A percentile compares a stretch with the other conserved stretches of the same genome.
Evolutionary conservation across 2,329 filamentous ascomycete genomes (phyloP).

Genomic region (Pseudogymnoascus sp.): DNA sequence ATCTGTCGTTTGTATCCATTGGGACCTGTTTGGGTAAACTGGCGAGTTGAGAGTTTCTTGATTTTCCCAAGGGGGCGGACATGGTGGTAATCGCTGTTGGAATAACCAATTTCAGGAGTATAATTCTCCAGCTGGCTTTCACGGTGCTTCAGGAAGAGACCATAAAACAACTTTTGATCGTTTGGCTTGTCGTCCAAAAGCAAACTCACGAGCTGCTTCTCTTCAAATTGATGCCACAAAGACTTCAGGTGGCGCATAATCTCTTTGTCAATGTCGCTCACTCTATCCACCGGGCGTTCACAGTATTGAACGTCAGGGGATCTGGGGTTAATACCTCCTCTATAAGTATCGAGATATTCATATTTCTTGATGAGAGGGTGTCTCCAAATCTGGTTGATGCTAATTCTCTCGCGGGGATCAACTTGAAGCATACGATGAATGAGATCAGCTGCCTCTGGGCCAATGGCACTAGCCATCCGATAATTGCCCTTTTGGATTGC

Average conservation of each 20-base stretch:
- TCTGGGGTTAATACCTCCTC: conserved; percentile 37
- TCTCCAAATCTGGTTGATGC: conserved; percentile 72
- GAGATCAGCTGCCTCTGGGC: conserved; percentile 64
- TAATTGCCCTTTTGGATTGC: conserved; percentile 54
- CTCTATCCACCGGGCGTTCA: conserved; percentile 48
- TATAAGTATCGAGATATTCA: conserved; percentile 57
- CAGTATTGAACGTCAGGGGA: conserved; percentile 53
- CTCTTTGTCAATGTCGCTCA: conserved; percentile 67
- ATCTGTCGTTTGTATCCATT: conserved; percentile 45
- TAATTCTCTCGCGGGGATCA: conserved; percentile 71
- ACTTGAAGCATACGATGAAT: conserved; percentile 71
- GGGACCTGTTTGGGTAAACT: conserved; percentile 43
- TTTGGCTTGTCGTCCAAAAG: conserved; percentile 63
- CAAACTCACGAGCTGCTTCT: conserved; percentile 61
- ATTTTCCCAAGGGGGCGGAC: conserved; percentile 51
- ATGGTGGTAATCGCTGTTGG: conserved; percentile 86
- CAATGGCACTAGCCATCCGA: conserved; percentile 54
- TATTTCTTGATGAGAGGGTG: conserved; percentile 85
- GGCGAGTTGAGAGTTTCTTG: conserved; percentile 52
- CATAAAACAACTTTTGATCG: conserved; percentile 91
- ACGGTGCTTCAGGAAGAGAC: conserved; percentile 70
- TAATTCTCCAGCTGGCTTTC: conserved; percentile 85
- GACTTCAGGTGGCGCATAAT: conserved; percentile 79
- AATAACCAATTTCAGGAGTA: conserved; percentile 70
- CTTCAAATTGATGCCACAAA: conserved; percentile 80